Percentiles rank a stretch among this genome's conserved stretches.
phyloP scores from a whole-genome alignment of 176 grass and related monocot species.

The Pontederia crassipes region DNA sequence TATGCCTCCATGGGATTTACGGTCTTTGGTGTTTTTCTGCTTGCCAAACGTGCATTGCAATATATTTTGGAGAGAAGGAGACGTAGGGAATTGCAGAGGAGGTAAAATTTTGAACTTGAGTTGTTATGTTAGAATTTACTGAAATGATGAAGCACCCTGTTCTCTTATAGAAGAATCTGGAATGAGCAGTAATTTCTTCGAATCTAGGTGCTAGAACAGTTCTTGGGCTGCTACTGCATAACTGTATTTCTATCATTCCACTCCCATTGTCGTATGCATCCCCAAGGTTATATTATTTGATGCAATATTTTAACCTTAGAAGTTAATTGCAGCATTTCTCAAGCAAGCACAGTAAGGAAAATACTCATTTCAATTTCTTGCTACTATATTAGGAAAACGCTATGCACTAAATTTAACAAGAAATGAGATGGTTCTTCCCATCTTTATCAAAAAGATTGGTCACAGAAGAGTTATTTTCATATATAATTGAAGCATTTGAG shows the following conservation, averaged over 20 bases:
- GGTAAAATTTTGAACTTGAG: slow-evolving; percentile 25
- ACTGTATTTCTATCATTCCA: neutral
- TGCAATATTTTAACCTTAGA: too few species aligned
- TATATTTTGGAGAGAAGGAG: slow-evolving; percentile 68
- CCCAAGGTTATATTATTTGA: too few species aligned
- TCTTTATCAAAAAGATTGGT: too few species aligned
- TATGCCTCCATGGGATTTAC: slow-evolving; percentile 89
- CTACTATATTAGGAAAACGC: too few species aligned
- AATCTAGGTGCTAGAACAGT: slow-evolving; percentile 5
- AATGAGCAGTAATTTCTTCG: neutral
- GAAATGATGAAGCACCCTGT: neutral
- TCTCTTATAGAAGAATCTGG: neutral
- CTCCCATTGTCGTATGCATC: too few species aligned
- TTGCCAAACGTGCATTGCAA: slow-evolving; percentile 75
- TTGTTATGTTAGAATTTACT: neutral
- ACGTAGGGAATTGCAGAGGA: slow-evolving; percentile 58
- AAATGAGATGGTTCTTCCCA: too few species aligned
- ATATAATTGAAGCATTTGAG: too few species aligned
- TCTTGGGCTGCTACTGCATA: neutral
- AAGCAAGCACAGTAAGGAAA: too few species aligned
- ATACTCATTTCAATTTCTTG: too few species aligned
- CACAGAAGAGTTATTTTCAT: too few species aligned
- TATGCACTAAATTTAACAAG: too few species aligned
- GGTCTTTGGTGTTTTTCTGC: slow-evolving; percentile 66
- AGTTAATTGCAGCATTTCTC: too few species aligned